Base-by-base conservation (phyloP, 352 stramenopile species). In the Pythium chondricola region DNA sequence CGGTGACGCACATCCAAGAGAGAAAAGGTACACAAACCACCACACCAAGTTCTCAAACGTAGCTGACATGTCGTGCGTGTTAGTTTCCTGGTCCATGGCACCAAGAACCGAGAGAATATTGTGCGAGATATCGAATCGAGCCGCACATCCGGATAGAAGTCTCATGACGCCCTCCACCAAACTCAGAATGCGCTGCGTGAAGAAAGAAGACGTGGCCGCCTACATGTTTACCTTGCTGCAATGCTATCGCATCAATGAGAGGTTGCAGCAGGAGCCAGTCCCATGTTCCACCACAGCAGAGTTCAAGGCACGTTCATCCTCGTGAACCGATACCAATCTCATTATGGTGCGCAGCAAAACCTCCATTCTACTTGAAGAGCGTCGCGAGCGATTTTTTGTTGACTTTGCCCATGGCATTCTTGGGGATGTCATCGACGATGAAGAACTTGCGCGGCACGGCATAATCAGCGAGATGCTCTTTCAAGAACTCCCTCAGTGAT, bases 361-460 rank as follows among this genome's bases (percentile, higher is more conserved):
- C n/a, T n/a, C n/a, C n/a, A n/a, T n/a, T n/a, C n/a, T n/a, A 41
- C 35, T 21, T 41, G 37, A 84, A 73, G 30, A 49, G 6, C 21
- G 27, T 26, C 6, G 71, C 67, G 16, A 97, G 66, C 52, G 84
- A 49, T 70, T 97, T 97, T 58, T 97, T 97, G 69, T 95, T 95
- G 43, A 97, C 78, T 52, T 97, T 97, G 26, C 88, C 88, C 87
- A 97, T 97, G 2, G 87, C 85, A 54, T 97, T 97, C 41, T 96
- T 95, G 16, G 87, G 84, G 43, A 97, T 92, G 36, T 74, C 63
- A 8, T 90, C 63, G 6, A 95, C 69, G 22, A 95, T 65, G 35
- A 89, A 74, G 38, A 93, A 75, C 21, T 67, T 66, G 18, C 74
- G 74, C 8, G 88, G 88, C 33, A 78, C 65, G 36, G 91, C 88